A percentile compares a stretch with the other conserved stretches of the same genome.
phyloP scores from a whole-genome alignment of 2,329 filamentous ascomycete genomes.

The Penicillium sp. region DNA sequence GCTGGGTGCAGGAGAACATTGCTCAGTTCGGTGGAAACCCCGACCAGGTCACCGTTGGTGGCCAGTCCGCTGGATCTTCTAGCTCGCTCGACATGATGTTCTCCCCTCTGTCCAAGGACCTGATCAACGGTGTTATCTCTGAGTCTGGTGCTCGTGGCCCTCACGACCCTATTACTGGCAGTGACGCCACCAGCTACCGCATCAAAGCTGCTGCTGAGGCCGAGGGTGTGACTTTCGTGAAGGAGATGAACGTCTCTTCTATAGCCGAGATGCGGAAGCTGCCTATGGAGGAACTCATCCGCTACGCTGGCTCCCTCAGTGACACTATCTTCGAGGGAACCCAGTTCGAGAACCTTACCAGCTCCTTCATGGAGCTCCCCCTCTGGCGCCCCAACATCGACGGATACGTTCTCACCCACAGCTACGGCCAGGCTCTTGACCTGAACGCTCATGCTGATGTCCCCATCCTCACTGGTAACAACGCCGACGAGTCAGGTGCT shows the following conservation, averaged over 20 bases:
- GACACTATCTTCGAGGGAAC: constrained; percentile 23
- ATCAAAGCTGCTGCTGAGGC: constrained; percentile 22
- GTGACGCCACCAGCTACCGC: constrained; percentile 27
- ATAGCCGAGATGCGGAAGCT: constrained; percentile 28
- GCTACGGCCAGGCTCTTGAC: constrained; percentile 20
- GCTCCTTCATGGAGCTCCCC: not conserved
- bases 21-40: constrained; percentile 24
- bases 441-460: constrained; percentile 23
- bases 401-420: constrained; percentile 28
- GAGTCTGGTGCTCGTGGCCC: constrained; percentile 34
- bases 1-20: constrained; percentile 25
- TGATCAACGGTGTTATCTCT: constrained; percentile 31
- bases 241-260: constrained; percentile 37
- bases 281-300: constrained; percentile 38
- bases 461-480: constrained; percentile 32
- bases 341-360: not conserved
- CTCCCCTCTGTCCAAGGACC: constrained; percentile 22
- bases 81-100: constrained; percentile 26
- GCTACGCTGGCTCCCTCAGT: constrained; percentile 5
- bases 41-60: constrained; percentile 28
- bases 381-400: constrained; percentile 18
- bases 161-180: constrained; percentile 29
- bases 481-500: constrained; percentile 28
- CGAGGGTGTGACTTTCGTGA: constrained; percentile 35
- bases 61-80: constrained; percentile 34